Evolutionary conservation across 106 monocot species (phyloP).

Genomic region (Posidonia australis): DNA sequence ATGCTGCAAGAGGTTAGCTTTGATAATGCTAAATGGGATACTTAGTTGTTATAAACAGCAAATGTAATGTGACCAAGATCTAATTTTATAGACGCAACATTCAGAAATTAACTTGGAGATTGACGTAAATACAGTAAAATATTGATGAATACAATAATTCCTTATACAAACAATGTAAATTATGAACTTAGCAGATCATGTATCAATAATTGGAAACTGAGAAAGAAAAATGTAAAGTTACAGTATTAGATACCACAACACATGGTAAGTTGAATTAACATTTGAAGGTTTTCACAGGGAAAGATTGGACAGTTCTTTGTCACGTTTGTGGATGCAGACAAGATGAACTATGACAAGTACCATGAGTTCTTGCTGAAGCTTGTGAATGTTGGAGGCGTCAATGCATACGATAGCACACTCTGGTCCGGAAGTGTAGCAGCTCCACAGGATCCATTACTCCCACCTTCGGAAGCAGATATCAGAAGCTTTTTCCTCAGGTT

Average conservation of each 20-base stretch:
- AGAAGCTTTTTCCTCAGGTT: not conserved
- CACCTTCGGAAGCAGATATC: not conserved
- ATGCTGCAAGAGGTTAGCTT: constrained; percentile 26
- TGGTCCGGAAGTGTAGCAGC: constrained; percentile 41
- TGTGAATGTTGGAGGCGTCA: constrained; percentile 42
- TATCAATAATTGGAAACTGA: no score
- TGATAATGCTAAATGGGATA: not conserved
- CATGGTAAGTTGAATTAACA: no score
- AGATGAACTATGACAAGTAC: constrained; percentile 1
- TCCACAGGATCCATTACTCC: not conserved
- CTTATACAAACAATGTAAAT: no score
- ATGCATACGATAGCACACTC: constrained; percentile 55
- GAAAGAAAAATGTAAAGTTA: no score
- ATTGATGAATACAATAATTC: no score
- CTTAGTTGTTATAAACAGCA: no score
- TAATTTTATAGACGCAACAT: no score
- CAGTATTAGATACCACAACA: no score
- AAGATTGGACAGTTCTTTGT: not conserved
- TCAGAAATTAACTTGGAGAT: no score
- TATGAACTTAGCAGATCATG: no score
- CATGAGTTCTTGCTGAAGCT: constrained; percentile 28
- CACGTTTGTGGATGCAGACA: constrained; percentile 17
- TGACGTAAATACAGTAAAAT: no score
- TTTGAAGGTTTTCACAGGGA: not conserved
- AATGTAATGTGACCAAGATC: no score